Evolutionary conservation across 257 asterid species (phyloP).

Genomic region (Cordia subcordata): DNA sequence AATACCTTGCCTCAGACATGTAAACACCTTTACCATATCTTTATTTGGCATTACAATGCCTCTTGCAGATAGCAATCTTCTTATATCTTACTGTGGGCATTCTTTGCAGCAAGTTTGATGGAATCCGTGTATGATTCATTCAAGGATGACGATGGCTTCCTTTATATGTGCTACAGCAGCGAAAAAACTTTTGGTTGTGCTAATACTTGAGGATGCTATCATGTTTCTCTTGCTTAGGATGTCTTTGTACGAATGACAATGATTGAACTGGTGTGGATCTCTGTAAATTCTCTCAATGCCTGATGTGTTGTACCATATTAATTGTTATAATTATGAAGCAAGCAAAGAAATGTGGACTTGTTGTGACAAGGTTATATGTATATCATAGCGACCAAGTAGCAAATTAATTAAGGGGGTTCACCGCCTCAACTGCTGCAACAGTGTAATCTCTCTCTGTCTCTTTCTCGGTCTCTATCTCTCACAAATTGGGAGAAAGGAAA

Average conservation of each 20-base stretch:
- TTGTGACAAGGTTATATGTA: too few relatives aligned
- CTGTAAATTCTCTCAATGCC: background rate
- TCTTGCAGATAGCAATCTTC: background rate
- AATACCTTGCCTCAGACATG: constrained; percentile 93
- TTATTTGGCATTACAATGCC: background rate
- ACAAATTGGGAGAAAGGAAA: too few relatives aligned
- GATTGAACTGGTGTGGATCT: background rate
- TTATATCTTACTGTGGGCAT: background rate
- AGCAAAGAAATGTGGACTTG: too few relatives aligned
- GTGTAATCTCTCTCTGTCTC: too few relatives aligned
- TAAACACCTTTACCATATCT: constrained; percentile 23
- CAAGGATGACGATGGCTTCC: constrained; percentile 87
- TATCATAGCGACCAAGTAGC: too few relatives aligned
- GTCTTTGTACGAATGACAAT: too few relatives aligned
- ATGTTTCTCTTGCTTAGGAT: too few relatives aligned
- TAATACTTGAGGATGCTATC: background rate
- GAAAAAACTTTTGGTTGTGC: constrained; percentile 67
- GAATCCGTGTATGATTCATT: constrained; percentile 60
- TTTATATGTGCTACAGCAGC: constrained; percentile 95
- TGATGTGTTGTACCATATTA: too few relatives aligned
- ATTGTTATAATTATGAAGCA: too few relatives aligned
- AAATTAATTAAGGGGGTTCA: too few relatives aligned
- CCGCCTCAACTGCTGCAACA: too few relatives aligned
- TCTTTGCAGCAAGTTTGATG: constrained; percentile 65
- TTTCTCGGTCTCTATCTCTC: too few relatives aligned